Evolutionary conservation across 2,329 filamentous ascomycete genomes (phyloP).

Genomic region (Xylaria sp.): DNA sequence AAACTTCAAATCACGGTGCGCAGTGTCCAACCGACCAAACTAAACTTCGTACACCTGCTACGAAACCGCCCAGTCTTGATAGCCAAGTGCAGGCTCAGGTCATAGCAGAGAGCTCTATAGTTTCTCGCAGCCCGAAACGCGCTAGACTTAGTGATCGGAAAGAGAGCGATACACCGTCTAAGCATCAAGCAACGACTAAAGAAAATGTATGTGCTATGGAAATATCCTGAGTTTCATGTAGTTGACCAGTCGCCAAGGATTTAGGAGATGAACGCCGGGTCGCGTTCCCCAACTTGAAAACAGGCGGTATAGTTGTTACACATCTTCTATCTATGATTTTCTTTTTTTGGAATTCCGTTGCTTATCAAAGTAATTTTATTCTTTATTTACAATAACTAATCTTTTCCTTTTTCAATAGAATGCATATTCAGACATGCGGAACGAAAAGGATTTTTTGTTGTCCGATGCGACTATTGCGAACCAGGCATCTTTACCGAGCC

Average conservation of each 20-base stretch:
- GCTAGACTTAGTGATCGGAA: slow-evolving; percentile 22
- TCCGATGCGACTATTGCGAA: slow-evolving; percentile 45
- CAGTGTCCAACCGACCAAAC: not conserved
- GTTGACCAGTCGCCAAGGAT: slow-evolving; percentile 33
- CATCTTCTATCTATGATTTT: not conserved
- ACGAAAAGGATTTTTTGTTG: slow-evolving; percentile 45
- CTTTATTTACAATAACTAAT: not conserved
- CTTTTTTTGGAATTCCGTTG: too few species aligned
- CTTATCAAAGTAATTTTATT: too few species aligned
- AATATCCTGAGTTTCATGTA: not conserved
- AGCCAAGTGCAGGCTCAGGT: slow-evolving; percentile 37
- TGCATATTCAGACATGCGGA: slow-evolving; percentile 47
- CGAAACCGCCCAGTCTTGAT: slow-evolving; percentile 31
- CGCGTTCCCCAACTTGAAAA: slow-evolving; percentile 46
- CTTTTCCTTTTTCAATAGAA: slow-evolving; percentile 27
- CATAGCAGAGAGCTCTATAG: slow-evolving; percentile 33
- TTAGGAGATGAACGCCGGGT: slow-evolving; percentile 39
- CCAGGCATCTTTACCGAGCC: slow-evolving; percentile 43
- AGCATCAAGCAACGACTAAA: slow-evolving; percentile 40
- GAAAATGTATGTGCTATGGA: slow-evolving; percentile 37
- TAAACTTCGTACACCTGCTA: slow-evolving; percentile 30
- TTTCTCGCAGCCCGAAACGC: slow-evolving; percentile 36
- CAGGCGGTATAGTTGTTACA: slow-evolving; percentile 33
- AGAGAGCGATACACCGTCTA: slow-evolving; percentile 27
- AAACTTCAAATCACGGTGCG: slow-evolving; percentile 2